These are phyloP conservation scores for Globisporangium okanoganense DNA, from an alignment of 352 stramenopile genomes.

Conservation along the genomic window DNA sequence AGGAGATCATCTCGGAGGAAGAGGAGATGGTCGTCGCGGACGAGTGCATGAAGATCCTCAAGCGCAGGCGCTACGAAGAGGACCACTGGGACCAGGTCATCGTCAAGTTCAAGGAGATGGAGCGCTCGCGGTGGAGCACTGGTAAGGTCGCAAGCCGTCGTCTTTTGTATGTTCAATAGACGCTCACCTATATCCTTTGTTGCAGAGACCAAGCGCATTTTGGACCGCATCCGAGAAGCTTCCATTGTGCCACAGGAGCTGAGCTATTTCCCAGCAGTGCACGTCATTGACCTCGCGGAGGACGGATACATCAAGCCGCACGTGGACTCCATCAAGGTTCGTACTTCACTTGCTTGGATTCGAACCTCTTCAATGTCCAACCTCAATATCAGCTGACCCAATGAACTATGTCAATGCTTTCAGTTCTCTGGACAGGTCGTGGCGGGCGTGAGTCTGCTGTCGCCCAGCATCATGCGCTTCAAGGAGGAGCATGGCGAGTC, in stretches of 20 bases:
- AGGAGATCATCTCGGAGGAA: constrained; percentile 69
- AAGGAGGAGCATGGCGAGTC: constrained; percentile 75
- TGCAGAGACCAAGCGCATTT: constrained; percentile 54
- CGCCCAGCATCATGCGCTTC: constrained; percentile 82
- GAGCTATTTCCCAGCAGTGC: constrained; percentile 66
- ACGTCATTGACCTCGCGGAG: constrained; percentile 80
- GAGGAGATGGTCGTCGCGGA: constrained; percentile 70
- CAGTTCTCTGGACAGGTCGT: constrained; percentile 80
- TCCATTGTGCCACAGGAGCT: constrained; percentile 58
- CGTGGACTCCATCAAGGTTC: constrained; percentile 82
- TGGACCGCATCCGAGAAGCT: constrained; percentile 59
- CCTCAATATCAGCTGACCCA: background rate
- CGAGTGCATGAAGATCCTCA: constrained; percentile 62
- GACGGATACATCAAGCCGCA: constrained; percentile 85
- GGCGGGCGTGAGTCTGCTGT: constrained; percentile 71
- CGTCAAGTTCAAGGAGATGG: constrained; percentile 89
- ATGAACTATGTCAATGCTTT: background rate
- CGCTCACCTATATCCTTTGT: background rate
- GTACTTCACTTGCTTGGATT: background rate
- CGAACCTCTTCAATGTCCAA: background rate
- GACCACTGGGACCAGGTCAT: constrained; percentile 86
- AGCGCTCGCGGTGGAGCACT: constrained; percentile 72
- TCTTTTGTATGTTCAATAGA: background rate
- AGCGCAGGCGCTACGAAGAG: constrained; percentile 70
- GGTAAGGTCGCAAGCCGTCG: constrained; percentile 11